These are phyloP conservation scores for Beta macrorhiza DNA, from an alignment of 179 eudicot genomes.

Conservation along the genomic window DNA sequence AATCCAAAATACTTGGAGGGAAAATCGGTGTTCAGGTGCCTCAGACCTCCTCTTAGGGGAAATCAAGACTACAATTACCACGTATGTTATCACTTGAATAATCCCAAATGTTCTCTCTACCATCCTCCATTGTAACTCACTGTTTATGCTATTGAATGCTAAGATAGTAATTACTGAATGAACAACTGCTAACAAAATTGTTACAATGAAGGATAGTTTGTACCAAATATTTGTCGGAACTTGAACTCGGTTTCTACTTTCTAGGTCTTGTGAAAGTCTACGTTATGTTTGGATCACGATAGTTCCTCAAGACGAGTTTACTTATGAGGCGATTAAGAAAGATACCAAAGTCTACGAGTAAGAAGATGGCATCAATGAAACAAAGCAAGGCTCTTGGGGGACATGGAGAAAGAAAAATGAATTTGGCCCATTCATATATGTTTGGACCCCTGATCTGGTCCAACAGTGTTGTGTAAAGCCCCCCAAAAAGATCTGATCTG, in stretches of 20 bases:
- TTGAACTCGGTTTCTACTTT: not conserved
- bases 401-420: conserved; percentile 81
- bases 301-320: conserved; percentile 35
- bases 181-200: conserved; percentile 34
- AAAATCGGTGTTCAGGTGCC: conserved; percentile 52
- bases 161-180: conserved; percentile 39
- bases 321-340: conserved; percentile 40
- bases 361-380: conserved; percentile 49
- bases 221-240: conserved; percentile 47
- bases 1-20: conserved; percentile 57
- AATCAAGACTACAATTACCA: conserved; percentile 41
- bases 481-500: no score
- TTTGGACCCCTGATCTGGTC: no score
- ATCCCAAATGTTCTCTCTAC: conserved; percentile 63
- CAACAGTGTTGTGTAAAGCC: no score
- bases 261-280: conserved; percentile 28
- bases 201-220: conserved; percentile 42
- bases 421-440: conserved; percentile 52
- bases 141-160: conserved; percentile 33
- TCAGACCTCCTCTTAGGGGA: conserved; percentile 54
- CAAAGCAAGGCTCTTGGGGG: conserved; percentile 65
- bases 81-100: conserved; percentile 54
- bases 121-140: conserved; percentile 39
- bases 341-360: conserved; percentile 45
- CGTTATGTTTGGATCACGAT: conserved; percentile 21